Percentiles rank a stretch among this genome's conserved stretches.
Conservation (phyloP, 2,329 filamentous ascomycete genomes). For the Ophiocordyceps sinensis region DNA sequence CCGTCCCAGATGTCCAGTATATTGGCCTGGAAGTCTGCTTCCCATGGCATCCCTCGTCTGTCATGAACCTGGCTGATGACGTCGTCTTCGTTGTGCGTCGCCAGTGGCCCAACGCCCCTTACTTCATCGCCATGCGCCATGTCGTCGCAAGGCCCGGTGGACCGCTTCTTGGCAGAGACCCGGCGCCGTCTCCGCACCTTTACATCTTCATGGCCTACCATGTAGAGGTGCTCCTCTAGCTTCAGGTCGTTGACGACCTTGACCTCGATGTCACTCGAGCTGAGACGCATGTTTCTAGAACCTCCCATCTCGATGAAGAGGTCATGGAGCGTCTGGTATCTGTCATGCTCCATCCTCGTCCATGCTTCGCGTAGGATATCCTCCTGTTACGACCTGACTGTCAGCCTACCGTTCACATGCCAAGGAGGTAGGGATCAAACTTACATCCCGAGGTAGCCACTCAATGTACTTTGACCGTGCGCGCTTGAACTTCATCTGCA, state of each 20-base stretch:
- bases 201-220: conserved; percentile 22
- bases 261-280: conserved; percentile 32
- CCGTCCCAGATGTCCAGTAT: conserved; percentile 16
- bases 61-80: conserved; percentile 19
- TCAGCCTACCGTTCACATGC: too few relatives aligned
- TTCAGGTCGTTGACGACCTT: conserved; percentile 30
- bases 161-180: conserved; percentile 16
- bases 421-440: conserved; percentile 7
- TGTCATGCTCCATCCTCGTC: conserved; percentile 23
- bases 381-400: conserved; percentile 14
- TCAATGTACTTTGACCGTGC: conserved; percentile 31
- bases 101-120: conserved; percentile 11
- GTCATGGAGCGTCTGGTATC: conserved; percentile 26
- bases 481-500: conserved; percentile 43
- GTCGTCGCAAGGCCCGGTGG: conserved; percentile 19
- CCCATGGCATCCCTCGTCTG: conserved; percentile 10
- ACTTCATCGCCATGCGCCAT: conserved; percentile 9
- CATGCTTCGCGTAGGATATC: conserved; percentile 26
- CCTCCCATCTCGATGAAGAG: conserved; percentile 35
- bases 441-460: conserved; percentile 36
- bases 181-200: conserved; percentile 25
- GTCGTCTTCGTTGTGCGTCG: conserved; percentile 14
- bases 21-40: conserved; percentile 10
- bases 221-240: conserved; percentile 22
- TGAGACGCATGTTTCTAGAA: conserved; percentile 34